Conservation (phyloP, 805 yeast species). For the Tetrapisispora namnaoensis region DNA sequence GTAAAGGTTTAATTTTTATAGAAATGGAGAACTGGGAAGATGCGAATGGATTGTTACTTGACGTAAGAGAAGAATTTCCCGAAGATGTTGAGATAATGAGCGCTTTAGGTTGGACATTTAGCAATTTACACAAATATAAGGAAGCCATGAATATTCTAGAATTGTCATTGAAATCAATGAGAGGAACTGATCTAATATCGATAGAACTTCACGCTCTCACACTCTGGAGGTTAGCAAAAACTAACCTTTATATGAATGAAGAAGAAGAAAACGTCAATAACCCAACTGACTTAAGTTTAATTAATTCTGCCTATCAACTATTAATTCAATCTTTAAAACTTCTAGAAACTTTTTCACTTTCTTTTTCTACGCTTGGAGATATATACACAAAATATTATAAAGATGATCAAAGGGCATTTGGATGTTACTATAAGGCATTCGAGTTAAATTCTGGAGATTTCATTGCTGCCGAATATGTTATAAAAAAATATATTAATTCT, state of each 20-base stretch:
- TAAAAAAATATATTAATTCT: conserved; percentile 53
- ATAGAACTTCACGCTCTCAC: conserved; percentile 49
- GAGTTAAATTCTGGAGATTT: conserved; percentile 74
- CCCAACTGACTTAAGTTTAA: conserved; percentile 9
- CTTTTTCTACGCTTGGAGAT: conserved; percentile 73
- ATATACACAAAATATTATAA: conserved; percentile 50
- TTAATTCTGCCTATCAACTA: conserved; percentile 44
- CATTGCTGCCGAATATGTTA: conserved; percentile 62
- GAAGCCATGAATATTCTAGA: conserved; percentile 31
- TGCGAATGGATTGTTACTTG: conserved; percentile 45
- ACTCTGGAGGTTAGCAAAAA: conserved; percentile 67
- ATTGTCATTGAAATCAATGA: conserved; percentile 25
- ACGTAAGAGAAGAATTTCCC: conserved; percentile 41
- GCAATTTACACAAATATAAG: conserved; percentile 44
- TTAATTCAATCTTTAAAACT: conserved; percentile 55
- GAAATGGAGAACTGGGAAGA: conserved; percentile 49
- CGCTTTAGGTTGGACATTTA: conserved; percentile 73
- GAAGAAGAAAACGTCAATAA: conserved; percentile 2
- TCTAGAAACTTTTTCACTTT: conserved; percentile 58
- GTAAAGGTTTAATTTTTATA: conserved; percentile 68
- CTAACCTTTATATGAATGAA: conserved; percentile 36
- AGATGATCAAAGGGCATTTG: conserved; percentile 63
- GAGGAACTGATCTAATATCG: conserved; percentile 44
- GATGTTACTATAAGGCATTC: conserved; percentile 82
- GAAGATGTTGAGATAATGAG: conserved; percentile 49